phyloP scores from a whole-genome alignment of 257 asterid species.

The Solanum etuberosum region DNA sequence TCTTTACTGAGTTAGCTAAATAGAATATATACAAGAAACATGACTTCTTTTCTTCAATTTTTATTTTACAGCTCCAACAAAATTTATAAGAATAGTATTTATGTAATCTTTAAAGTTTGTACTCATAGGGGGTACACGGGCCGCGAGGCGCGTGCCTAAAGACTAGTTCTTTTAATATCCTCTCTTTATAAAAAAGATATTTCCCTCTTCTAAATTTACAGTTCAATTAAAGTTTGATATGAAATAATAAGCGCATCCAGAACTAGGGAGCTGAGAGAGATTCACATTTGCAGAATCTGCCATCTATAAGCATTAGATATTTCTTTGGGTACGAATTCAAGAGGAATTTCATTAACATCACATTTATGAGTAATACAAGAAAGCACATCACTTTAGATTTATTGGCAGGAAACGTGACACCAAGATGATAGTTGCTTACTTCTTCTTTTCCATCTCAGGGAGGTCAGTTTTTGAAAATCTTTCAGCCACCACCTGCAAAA shows the following conservation, averaged over 20 bases:
- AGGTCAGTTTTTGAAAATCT: constrained; percentile 78
- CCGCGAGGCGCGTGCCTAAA: neutral
- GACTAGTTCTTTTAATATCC: neutral
- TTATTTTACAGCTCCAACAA: neutral
- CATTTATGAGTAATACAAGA: neutral
- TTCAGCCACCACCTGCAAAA: constrained; percentile 78
- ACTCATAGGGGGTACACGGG: neutral
- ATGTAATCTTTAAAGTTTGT: neutral
- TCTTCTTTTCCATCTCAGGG: constrained; percentile 90
- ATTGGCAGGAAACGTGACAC: neutral
- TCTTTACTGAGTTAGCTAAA: neutral
- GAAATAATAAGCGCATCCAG: neutral
- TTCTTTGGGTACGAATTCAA: neutral
- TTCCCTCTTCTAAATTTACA: neutral
- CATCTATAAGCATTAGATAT: neutral
- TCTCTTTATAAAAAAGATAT: neutral
- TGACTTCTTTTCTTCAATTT: neutral
- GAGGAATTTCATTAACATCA: neutral
- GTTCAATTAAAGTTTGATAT: neutral
- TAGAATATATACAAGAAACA: neutral
- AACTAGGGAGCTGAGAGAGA: neutral
- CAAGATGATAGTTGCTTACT: constrained; percentile 30
- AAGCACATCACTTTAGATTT: neutral
- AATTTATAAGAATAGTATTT: neutral
- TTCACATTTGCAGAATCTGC: neutral